Percentiles rank a stretch among this genome's conserved stretches.
phyloP scores from a whole-genome alignment of 768 basidiomycete genomes.

The Leccinum fibrillosum region DNA sequence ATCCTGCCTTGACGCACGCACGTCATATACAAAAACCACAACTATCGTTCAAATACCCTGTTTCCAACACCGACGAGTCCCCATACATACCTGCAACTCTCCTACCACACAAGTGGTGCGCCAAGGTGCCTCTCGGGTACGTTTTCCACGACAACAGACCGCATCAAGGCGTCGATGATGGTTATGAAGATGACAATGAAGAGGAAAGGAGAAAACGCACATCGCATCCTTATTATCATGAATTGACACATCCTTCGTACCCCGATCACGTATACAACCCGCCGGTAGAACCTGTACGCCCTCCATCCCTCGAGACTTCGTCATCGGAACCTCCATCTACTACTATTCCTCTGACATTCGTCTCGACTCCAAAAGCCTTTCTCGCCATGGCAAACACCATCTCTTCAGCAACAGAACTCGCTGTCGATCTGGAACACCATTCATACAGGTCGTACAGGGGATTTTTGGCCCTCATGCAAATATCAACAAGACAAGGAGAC shows the following conservation, averaged over 20 bases:
- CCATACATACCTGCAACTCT: constrained; percentile 59
- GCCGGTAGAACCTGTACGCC: constrained; percentile 45
- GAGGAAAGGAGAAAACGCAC: constrained; percentile 24
- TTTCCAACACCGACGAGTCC: constrained; percentile 52
- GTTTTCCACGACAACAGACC: constrained; percentile 34
- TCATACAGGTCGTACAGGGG: constrained; percentile 80
- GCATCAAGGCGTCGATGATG: constrained; percentile 19
- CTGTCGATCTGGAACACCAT: constrained; percentile 95
- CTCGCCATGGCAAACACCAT: constrained; percentile 65
- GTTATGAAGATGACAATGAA: constrained; percentile 17
- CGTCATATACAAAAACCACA: constrained; percentile 82
- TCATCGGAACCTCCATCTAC: neutral
- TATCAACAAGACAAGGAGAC: constrained; percentile 80
- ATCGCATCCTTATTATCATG: constrained; percentile 81
- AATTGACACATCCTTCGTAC: constrained; percentile 72
- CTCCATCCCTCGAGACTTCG: constrained; percentile 59
- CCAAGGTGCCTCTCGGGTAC: constrained; percentile 79
- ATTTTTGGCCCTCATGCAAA: constrained; percentile 91
- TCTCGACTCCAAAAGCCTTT: constrained; percentile 57
- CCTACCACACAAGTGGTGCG: constrained; percentile 76
- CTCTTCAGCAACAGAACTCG: constrained; percentile 69
- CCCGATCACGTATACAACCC: constrained; percentile 64
- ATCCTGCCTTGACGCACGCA: constrained; percentile 70
- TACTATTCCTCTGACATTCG: constrained; percentile 56
- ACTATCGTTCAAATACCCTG: constrained; percentile 55